phyloP scores from a whole-genome alignment of 2,329 filamentous ascomycete genomes.

The Aspergillus melleus region DNA sequence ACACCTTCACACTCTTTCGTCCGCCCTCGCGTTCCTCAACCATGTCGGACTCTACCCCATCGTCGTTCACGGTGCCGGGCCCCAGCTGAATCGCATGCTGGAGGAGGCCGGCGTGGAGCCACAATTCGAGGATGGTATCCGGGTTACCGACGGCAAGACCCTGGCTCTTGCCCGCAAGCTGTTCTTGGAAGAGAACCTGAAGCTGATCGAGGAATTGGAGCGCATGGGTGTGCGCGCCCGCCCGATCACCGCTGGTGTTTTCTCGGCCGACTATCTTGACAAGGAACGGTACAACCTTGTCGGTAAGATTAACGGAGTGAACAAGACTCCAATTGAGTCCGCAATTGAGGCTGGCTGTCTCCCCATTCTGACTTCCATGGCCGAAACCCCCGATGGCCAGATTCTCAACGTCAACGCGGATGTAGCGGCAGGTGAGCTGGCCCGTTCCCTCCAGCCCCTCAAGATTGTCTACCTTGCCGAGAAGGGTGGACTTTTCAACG shows the following conservation, averaged over 20 bases:
- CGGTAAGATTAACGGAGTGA: slow-evolving; percentile 90
- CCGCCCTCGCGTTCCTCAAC: slow-evolving; percentile 85
- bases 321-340: slow-evolving; percentile 85
- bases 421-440: slow-evolving; percentile 90
- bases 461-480: slow-evolving; percentile 99
- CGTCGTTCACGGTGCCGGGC: slow-evolving; percentile 91
- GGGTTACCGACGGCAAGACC: slow-evolving; percentile 94
- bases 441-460: slow-evolving; percentile 81
- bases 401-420: slow-evolving; percentile 98
- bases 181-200: slow-evolving; percentile 93
- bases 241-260: slow-evolving; percentile 85
- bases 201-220: slow-evolving; percentile 85
- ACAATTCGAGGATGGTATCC: slow-evolving; percentile 93
- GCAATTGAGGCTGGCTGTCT: slow-evolving; percentile 89
- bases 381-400: slow-evolving; percentile 86
- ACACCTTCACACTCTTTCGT: slow-evolving; percentile 86
- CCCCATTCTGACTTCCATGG: slow-evolving; percentile 94
- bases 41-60: slow-evolving; percentile 93
- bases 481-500: slow-evolving; percentile 94
- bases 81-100: slow-evolving; percentile 89
- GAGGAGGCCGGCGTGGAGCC: slow-evolving; percentile 91
- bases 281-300: slow-evolving; percentile 96
- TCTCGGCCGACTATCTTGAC: slow-evolving; percentile 91
- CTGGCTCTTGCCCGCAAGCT: slow-evolving; percentile 85
- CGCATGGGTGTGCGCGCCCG: slow-evolving; percentile 84